phyloP scores from a whole-genome alignment of 257 asterid genomes.

The Fraxinus americana region DNA sequence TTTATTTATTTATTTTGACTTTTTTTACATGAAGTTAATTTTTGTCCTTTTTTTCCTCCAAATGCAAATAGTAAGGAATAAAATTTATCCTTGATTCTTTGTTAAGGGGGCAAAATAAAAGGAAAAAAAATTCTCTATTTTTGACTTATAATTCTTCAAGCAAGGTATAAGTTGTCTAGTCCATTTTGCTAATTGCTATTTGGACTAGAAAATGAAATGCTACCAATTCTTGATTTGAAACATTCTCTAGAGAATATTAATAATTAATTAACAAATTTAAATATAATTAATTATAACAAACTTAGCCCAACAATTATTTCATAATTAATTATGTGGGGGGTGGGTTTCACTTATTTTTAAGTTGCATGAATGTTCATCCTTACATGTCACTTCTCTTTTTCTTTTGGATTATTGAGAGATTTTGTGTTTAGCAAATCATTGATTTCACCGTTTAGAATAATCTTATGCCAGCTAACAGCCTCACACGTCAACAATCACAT shows the following conservation, averaged over 20 bases:
- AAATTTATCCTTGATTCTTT: not conserved
- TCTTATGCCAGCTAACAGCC: not conserved
- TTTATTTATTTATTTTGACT: too few species aligned
- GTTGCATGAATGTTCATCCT: constrained; percentile 5
- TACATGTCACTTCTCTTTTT: constrained; percentile 16
- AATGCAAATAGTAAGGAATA: too few species aligned
- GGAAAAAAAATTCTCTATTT: not conserved
- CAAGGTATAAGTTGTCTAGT: constrained; percentile 31
- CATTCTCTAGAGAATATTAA: constrained; percentile 11
- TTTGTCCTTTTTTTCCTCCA: too few species aligned
- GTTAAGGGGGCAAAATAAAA: not conserved
- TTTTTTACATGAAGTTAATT: too few species aligned
- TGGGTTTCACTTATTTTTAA: not conserved
- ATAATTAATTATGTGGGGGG: not conserved
- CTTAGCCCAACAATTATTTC: not conserved
- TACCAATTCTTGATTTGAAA: constrained; percentile 30
- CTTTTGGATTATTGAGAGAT: constrained; percentile 10
- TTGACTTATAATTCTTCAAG: constrained; percentile 15
- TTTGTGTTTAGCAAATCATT: not conserved
- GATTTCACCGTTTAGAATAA: constrained; percentile 5
- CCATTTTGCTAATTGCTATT: constrained; percentile 23
- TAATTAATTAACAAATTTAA: not conserved
- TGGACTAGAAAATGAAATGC: constrained; percentile 23
- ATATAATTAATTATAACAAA: not conserved
- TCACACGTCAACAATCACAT: constrained; percentile 15